Evolutionary conservation across 139 green algal genomes (phyloP).

Genomic region (Nannochloris sp.): DNA sequence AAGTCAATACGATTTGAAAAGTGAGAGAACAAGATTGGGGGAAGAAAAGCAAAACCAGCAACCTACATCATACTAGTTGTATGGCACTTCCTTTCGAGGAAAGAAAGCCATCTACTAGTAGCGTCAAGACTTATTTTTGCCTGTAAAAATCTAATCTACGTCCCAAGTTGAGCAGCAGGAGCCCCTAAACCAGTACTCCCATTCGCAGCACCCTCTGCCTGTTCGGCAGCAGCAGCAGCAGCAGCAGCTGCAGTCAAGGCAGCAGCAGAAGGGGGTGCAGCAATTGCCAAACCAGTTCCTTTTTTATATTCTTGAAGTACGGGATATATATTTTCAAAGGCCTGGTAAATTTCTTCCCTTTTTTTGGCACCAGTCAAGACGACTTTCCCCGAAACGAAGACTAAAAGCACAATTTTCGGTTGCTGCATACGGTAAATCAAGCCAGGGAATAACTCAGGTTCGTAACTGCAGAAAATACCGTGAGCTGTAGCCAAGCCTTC

Average conservation of each 20-base stretch:
- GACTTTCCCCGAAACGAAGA: conserved; percentile 98
- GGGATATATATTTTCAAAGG: conserved; percentile 98
- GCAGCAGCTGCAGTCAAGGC: not conserved
- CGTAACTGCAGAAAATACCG: conserved; percentile 87
- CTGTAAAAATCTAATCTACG: no score
- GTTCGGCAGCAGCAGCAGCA: not conserved
- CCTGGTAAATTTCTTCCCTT: conserved; percentile 94
- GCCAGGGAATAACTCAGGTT: conserved; percentile 98
- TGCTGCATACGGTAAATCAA: conserved; percentile 98
- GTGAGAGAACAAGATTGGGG: no score
- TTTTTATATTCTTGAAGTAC: conserved; percentile 88
- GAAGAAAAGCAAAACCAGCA: no score
- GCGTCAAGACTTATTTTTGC: no score
- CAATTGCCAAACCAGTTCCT: conserved; percentile 26
- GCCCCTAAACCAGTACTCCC: not conserved
- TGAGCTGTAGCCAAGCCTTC: conserved; percentile 86
- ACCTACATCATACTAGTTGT: no score
- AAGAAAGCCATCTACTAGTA: no score
- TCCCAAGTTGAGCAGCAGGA: not conserved
- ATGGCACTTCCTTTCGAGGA: no score
- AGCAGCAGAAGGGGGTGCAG: not conserved
- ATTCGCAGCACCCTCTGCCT: not conserved
- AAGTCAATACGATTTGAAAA: no score
- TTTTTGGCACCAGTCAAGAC: conserved; percentile 84
- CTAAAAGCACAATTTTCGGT: conserved; percentile 98